phyloP scores from a whole-genome alignment of 108 stramenopile species.

The Discostella pseudostelligera region DNA sequence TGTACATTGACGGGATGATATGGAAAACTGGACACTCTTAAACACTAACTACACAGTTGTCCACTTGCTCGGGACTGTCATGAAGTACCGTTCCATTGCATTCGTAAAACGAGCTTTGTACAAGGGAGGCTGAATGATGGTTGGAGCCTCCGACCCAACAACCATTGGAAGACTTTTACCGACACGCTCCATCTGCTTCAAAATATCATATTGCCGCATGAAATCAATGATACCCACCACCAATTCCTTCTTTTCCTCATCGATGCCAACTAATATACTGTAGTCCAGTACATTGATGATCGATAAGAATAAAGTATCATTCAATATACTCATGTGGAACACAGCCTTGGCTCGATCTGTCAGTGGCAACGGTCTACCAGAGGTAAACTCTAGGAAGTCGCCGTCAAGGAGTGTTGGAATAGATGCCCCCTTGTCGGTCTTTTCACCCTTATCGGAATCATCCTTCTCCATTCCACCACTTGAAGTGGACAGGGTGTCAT shows the following conservation, averaged over 20 bases:
- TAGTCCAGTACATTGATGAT: slow-evolving; percentile 97
- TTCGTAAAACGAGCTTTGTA: slow-evolving; percentile 94
- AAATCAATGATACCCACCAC: slow-evolving; percentile 99
- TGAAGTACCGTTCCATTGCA: slow-evolving; percentile 98
- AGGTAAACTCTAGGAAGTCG: slow-evolving; percentile 93
- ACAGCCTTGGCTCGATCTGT: slow-evolving; percentile 90
- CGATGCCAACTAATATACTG: slow-evolving; percentile 95
- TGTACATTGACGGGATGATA: background rate
- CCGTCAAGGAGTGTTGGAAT: slow-evolving; percentile 87
- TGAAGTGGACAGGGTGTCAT: slow-evolving; percentile 16
- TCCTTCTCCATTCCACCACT: slow-evolving; percentile 26
- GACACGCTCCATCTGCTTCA: slow-evolving; percentile 97
- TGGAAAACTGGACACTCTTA: background rate
- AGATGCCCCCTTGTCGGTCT: slow-evolving; percentile 18
- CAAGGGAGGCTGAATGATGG: slow-evolving; percentile 94
- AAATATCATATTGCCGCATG: slow-evolving; percentile 97
- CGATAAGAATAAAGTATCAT: slow-evolving; percentile 94
- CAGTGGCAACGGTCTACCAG: slow-evolving; percentile 91
- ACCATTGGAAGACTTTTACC: slow-evolving; percentile 96
- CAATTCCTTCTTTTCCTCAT: slow-evolving; percentile 89
- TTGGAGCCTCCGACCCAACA: slow-evolving; percentile 95
- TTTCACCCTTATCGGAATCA: slow-evolving; percentile 34
- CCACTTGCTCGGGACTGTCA: slow-evolving; percentile 97
- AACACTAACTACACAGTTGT: slow-evolving; percentile 61
- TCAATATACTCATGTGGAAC: slow-evolving; percentile 93